Percentiles rank a stretch among this genome's conserved stretches.
These are phyloP conservation scores for Talaromyces rugulosus DNA, from an alignment of 2,329 filamentous ascomycete genomes.

Conservation along the genomic window DNA sequence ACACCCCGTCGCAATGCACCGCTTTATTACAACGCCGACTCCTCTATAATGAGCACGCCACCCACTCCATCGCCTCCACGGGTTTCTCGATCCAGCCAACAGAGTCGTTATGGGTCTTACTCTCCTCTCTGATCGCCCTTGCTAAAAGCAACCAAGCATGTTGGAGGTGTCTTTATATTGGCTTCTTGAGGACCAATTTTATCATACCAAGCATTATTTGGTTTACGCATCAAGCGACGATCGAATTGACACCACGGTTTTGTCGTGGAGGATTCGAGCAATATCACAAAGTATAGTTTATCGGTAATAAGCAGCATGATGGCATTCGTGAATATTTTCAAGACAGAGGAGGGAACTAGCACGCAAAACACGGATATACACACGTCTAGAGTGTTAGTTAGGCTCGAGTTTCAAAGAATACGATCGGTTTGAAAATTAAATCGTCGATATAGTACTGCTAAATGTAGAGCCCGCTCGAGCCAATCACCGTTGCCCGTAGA, in stretches of 20 bases:
- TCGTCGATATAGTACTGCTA: not conserved
- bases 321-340: not conserved
- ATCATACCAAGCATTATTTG: not conserved
- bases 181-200: not conserved
- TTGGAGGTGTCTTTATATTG: not conserved
- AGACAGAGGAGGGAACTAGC: not conserved
- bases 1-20: conserved; percentile 24
- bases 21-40: conserved; percentile 17
- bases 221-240: not conserved
- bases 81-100: conserved; percentile 3
- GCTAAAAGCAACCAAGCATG: not conserved
- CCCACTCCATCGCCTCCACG: conserved; percentile 9
- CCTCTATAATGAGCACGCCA: conserved; percentile 16
- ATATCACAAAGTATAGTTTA: not conserved
- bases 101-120: not conserved
- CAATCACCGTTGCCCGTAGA: not conserved
- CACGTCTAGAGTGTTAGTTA: not conserved
- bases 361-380: not conserved
- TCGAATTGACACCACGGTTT: not conserved
- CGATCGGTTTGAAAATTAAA: not conserved
- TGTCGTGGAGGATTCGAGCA: not conserved
- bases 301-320: not conserved
- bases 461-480: not conserved
- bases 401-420: not conserved
- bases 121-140: not conserved